phyloP scores from a whole-genome alignment of 176 grass and related monocot genomes.

The Carex parvula region DNA sequence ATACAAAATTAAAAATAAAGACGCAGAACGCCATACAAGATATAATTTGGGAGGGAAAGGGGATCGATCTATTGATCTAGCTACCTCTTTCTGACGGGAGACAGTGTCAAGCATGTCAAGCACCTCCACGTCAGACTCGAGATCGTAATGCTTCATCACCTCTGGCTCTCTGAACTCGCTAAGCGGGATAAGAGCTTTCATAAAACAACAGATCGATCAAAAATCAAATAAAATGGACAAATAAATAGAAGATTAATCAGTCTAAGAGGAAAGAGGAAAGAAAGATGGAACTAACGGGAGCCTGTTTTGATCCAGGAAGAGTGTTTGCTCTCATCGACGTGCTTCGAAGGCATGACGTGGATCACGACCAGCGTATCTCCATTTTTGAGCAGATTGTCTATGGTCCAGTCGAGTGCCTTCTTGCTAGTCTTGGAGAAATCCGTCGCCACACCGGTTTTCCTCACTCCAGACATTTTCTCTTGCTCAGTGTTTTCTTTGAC shows the following conservation, averaged over 20 bases:
- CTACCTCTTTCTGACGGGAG: slow-evolving; percentile 61
- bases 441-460: slow-evolving; percentile 54
- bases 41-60: neutral
- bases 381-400: slow-evolving; percentile 45
- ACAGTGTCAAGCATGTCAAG: slow-evolving; percentile 81
- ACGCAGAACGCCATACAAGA: neutral
- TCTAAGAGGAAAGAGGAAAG: neutral
- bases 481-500: neutral
- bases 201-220: neutral
- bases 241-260: neutral
- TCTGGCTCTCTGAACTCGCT: slow-evolving; percentile 63
- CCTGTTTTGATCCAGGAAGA: slow-evolving; percentile 59
- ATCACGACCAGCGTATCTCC: slow-evolving; percentile 70
- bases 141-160: slow-evolving; percentile 58
- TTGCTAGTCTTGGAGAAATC: slow-evolving; percentile 81
- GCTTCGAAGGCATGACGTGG: slow-evolving; percentile 34
- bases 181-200: slow-evolving; percentile 65
- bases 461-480: slow-evolving; percentile 33
- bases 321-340: slow-evolving; percentile 41
- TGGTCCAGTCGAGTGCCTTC: slow-evolving; percentile 57
- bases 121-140: slow-evolving; percentile 54
- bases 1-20: slow-evolving; percentile 9
- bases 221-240: neutral
- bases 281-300: slow-evolving; percentile 35
- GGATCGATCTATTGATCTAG: neutral